Evolutionary conservation across 2,329 filamentous ascomycete genomes (phyloP), one percentile per base, ranked within the genome.

Genomic region (Sporothrix pallida): DNA sequence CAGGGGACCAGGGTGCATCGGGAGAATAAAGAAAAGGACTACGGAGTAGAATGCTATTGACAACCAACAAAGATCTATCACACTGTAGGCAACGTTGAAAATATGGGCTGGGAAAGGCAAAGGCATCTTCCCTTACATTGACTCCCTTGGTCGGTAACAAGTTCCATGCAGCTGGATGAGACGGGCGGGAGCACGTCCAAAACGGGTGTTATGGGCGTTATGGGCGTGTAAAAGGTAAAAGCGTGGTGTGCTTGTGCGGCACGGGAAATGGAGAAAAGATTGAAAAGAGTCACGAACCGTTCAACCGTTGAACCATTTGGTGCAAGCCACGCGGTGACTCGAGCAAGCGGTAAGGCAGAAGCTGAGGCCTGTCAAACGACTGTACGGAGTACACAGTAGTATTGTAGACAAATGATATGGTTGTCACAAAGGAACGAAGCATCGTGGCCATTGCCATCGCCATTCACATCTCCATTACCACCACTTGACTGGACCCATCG

Each of bases 131-230:
- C 56, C 23, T 68, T n/a, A n/a, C 48, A 20, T 42, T 56, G 50
- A 9, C 23, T 23, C 50, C 50, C 63, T 50, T 50, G 44, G 23
- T 48, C 54, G 69, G 69, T 71, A 71, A 71, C 69, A 71, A 62
- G 69, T 71, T 62, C 54, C 69, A 71, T 62, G 69, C 69, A 60
- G 31, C n/a, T 62, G 69, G 69, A 44, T 31, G 69, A 71, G 69
- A 58, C 69, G 69, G 69, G 37, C 54, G 42, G 54, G 37, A 26
- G 20, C 20, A 46, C 48, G 52, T 42, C 26, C 50, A 37, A 70
- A 54, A 15, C 42, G 23, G 46, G 37, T 8, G 20, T 26, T 58
- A 26, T 15, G 54, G 20, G 54, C 20, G 54, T 58, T 37, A 37
- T 37, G 6, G 52, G n/a, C 15, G n/a, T 54, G 52, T 17, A 20